Evolutionary conservation across 2,329 filamentous ascomycete species (phyloP).

Genomic region (Thielaviopsis populi): DNA sequence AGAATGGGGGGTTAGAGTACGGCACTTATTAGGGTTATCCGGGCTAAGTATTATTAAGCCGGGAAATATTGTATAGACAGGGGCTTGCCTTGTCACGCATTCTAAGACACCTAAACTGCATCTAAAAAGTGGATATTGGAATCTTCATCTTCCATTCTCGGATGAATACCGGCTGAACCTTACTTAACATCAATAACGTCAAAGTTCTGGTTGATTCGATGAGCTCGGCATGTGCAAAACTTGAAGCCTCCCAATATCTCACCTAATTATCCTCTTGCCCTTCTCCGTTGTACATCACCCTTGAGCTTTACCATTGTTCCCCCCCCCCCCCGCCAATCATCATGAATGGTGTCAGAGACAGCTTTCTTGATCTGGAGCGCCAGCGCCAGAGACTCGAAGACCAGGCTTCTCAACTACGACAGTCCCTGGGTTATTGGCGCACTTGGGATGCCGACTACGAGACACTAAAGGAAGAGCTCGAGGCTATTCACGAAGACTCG

Average conservation of each 20-base stretch:
- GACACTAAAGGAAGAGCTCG: slow-evolving; percentile 67
- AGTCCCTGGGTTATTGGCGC: slow-evolving; percentile 74
- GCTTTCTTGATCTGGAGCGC: slow-evolving; percentile 54
- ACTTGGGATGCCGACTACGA: slow-evolving; percentile 88
- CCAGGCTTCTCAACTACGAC: slow-evolving; percentile 52
- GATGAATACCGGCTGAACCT: neutral
- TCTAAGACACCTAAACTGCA: neutral
- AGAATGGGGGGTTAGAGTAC: neutral
- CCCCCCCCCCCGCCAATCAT: slow-evolving; percentile 6
- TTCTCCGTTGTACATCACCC: neutral
- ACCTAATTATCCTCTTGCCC: neutral
- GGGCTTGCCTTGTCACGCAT: neutral
- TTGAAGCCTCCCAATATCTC: neutral
- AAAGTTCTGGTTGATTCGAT: slow-evolving; percentile 4
- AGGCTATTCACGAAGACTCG: slow-evolving; percentile 35
- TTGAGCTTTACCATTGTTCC: neutral
- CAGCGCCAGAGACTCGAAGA: slow-evolving; percentile 62
- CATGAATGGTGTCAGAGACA: slow-evolving; percentile 33
- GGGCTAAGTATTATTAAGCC: neutral
- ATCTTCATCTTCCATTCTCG: neutral
- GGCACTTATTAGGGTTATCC: neutral
- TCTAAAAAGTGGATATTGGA: neutral
- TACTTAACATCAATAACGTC: neutral
- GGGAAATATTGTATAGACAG: neutral
- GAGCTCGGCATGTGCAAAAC: slow-evolving; percentile 1